Percentiles rank a stretch among this genome's conserved stretches.
These are phyloP conservation scores for Colletotrichum caudatum DNA, from an alignment of 2,329 filamentous ascomycete species.

Conservation along the genomic window DNA sequence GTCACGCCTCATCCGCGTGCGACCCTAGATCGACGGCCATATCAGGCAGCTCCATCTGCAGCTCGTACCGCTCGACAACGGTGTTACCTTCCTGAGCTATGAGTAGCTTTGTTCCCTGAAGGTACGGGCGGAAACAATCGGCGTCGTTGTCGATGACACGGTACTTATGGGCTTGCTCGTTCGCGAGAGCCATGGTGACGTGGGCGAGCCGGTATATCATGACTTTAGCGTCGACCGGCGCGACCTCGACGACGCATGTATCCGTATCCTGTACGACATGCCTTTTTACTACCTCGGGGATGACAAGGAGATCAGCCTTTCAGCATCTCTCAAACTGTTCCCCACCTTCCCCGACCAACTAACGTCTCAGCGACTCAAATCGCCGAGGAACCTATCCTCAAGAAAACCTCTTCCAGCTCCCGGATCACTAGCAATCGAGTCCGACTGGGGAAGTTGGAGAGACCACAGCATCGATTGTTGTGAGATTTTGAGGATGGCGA, in stretches of 20 bases:
- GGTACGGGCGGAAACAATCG: not conserved
- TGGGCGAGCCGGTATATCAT: not conserved
- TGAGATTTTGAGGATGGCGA: not conserved
- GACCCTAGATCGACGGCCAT: not conserved
- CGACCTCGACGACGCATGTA: not conserved
- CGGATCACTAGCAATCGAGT: not conserved
- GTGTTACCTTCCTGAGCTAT: not conserved
- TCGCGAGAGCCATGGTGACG: not conserved
- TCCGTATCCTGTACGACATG: not conserved
- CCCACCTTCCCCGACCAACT: not conserved
- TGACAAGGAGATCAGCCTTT: not conserved
- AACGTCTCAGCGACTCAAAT: not conserved
- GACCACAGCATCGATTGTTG: fast-evolving
- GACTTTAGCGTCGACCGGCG: not conserved
- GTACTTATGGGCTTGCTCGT: too few relatives aligned
- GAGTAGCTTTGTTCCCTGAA: not conserved
- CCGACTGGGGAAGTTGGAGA: fast-evolving
- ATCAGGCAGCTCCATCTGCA: not conserved
- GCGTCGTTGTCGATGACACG: not conserved
- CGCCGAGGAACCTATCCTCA: not conserved
- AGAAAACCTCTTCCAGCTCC: not conserved
- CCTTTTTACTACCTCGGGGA: not conserved
- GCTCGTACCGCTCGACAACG: not conserved
- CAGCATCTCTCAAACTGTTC: not conserved
- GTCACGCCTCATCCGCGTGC: not conserved